Evolutionary conservation across 345 rosid species (phyloP).

Genomic region (Tarenaya hassleriana): DNA sequence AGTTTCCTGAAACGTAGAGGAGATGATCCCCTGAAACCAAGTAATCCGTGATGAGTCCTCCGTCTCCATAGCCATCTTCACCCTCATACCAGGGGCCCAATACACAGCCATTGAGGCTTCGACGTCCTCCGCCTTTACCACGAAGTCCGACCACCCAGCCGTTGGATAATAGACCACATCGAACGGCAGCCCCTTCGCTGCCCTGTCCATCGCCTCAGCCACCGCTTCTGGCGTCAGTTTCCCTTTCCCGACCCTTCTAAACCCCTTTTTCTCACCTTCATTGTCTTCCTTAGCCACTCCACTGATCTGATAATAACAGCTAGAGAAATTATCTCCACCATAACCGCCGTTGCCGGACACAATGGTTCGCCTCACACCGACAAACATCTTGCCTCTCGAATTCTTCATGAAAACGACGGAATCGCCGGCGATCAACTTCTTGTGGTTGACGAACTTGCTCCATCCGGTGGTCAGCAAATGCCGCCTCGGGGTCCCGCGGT

Average conservation of each 20-base stretch:
- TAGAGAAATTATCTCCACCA: slow-evolving; percentile 24
- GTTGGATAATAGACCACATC: slow-evolving; percentile 78
- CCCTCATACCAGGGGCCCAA: slow-evolving; percentile 68
- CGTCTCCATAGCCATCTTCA: slow-evolving; percentile 72
- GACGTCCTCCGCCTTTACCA: slow-evolving; percentile 72
- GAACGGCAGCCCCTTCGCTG: slow-evolving; percentile 49
- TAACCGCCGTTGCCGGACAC: slow-evolving; percentile 26
- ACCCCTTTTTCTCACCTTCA: slow-evolving; percentile 20
- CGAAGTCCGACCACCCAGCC: slow-evolving; percentile 68
- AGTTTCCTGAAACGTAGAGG: slow-evolving; percentile 32
- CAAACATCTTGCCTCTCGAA: slow-evolving; percentile 42
- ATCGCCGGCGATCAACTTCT: slow-evolving; percentile 89
- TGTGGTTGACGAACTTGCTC: slow-evolving; percentile 85
- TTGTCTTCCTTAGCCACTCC: slow-evolving; percentile 11
- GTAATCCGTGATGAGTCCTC: slow-evolving; percentile 74
- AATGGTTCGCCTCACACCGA: slow-evolving; percentile 58
- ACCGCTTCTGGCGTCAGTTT: slow-evolving; percentile 45
- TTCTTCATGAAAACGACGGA: slow-evolving; percentile 79
- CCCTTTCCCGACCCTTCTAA: slow-evolving; percentile 40
- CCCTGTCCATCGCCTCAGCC: slow-evolving; percentile 47
- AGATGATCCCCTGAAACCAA: slow-evolving; percentile 69
- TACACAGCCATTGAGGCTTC: slow-evolving; percentile 40
- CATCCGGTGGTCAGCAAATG: slow-evolving; percentile 91
- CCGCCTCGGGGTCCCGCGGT: slow-evolving; percentile 81
- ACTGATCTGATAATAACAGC: slow-evolving; percentile 43